These are phyloP conservation scores for Salinomyces thailandicus DNA, from an alignment of 2,329 filamentous ascomycete genomes.

Conservation along the genomic window DNA sequence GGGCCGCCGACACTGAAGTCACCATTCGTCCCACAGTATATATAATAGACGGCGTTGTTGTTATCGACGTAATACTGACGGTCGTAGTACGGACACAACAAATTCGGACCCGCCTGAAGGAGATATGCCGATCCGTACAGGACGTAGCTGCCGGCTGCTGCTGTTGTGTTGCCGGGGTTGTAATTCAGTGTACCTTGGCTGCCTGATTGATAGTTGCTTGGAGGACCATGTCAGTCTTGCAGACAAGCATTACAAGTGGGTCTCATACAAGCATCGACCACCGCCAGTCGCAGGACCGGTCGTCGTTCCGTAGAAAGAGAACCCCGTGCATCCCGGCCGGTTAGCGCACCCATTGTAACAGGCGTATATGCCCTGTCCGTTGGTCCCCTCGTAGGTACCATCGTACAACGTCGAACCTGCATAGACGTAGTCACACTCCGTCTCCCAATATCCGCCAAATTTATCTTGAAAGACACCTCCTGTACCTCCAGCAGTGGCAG, in stretches of 20 bases:
- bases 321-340: constrained; percentile 1
- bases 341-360: constrained; percentile 5
- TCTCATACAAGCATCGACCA: constrained; percentile 4
- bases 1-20: too few species aligned
- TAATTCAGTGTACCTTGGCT: constrained; percentile 2
- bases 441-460: constrained; percentile 4
- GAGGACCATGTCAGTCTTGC: too few species aligned
- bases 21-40: neutral
- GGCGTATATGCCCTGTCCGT: neutral
- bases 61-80: neutral
- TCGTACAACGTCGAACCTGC: constrained; percentile 1
- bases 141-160: neutral
- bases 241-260: too few species aligned
- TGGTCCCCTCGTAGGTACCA: neutral
- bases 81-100: constrained; percentile 2
- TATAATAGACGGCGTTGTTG: neutral
- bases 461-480: constrained; percentile 4
- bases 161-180: neutral
- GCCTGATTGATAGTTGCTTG: too few species aligned
- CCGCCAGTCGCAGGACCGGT: neutral
- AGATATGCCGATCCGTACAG: constrained; percentile 2
- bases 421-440: constrained; percentile 1
- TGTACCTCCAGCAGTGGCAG: neutral
- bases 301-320: constrained; percentile 3
- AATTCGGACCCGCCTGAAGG: neutral